phyloP scores from a whole-genome alignment of 1,284 basidiomycete genomes.

The Trametes polyzona region DNA sequence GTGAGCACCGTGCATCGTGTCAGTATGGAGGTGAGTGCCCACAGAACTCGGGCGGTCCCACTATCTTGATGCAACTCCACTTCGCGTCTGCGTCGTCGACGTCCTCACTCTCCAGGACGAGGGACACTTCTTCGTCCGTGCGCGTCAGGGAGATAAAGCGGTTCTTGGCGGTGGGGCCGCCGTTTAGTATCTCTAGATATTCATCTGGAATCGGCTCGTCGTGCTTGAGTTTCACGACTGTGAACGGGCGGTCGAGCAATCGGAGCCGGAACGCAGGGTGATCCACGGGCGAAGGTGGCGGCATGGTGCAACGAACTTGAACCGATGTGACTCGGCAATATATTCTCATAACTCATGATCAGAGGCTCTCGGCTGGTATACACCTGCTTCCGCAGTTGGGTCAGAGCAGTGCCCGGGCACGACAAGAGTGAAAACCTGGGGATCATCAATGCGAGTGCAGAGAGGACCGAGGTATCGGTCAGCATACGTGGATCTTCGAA shows the following conservation, averaged over 20 bases:
- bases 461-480: too few species aligned
- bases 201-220: slow-evolving; percentile 30
- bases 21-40: too few species aligned
- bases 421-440: too few species aligned
- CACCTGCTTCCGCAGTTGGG: too few species aligned
- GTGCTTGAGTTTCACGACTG: slow-evolving; percentile 55
- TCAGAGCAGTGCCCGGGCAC: too few species aligned
- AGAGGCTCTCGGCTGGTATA: too few species aligned
- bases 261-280: slow-evolving; percentile 48
- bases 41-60: slow-evolving; percentile 71
- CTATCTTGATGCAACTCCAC: slow-evolving; percentile 67
- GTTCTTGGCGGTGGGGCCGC: not conserved
- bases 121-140: slow-evolving; percentile 64
- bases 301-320: not conserved
- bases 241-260: slow-evolving; percentile 58
- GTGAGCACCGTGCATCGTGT: not conserved
- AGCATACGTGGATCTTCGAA: too few species aligned
- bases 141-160: slow-evolving; percentile 61
- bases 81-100: slow-evolving; percentile 34
- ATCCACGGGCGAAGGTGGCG: slow-evolving; percentile 19
- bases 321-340: too few species aligned
- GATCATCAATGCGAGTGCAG: too few species aligned
- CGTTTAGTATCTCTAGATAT: slow-evolving; percentile 14
- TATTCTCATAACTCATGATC: too few species aligned
- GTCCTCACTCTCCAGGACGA: slow-evolving; percentile 50